phyloP scores from a whole-genome alignment of 2,329 filamentous ascomycete genomes.

The Dothideomycetes sp. region DNA sequence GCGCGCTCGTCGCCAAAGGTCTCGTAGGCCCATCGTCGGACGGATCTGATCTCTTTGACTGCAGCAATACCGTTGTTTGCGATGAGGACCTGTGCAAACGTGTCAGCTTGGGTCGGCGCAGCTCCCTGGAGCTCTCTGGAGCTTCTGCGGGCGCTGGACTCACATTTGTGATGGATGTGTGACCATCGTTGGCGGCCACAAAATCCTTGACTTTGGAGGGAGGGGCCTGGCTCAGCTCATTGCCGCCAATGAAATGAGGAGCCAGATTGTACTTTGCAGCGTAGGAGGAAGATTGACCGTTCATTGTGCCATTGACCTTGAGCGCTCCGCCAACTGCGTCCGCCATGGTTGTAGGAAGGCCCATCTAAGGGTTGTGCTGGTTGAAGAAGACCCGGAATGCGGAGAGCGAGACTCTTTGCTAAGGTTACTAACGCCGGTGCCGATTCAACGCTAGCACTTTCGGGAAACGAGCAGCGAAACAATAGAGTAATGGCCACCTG shows the following conservation, averaged over 20 bases:
- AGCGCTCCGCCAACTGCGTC: constrained; percentile 28
- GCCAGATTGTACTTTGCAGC: constrained; percentile 73
- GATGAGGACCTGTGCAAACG: constrained; percentile 66
- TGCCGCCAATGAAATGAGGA: constrained; percentile 94
- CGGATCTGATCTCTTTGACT: constrained; percentile 97
- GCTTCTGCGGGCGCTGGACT: constrained; percentile 27
- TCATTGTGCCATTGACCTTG: constrained; percentile 27
- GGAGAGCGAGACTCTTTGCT: constrained; percentile 4
- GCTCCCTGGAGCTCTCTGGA: constrained; percentile 5
- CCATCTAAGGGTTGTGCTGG: constrained; percentile 20
- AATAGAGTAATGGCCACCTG: neutral
- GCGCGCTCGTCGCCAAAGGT: constrained; percentile 96
- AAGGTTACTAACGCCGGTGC: neutral
- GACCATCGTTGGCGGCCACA: constrained; percentile 76
- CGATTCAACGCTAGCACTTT: neutral
- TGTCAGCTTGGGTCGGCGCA: constrained; percentile 3
- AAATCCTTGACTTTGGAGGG: constrained; percentile 93
- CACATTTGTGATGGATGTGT: constrained; percentile 97
- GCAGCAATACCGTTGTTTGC: constrained; percentile 99
- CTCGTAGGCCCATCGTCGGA: constrained; percentile 99
- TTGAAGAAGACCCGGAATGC: constrained; percentile 10
- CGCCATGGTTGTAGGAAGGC: constrained; percentile 25
- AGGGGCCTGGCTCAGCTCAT: constrained; percentile 69
- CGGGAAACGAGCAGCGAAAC: neutral
- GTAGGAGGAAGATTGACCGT: constrained; percentile 52